A percentile compares a stretch with the other conserved stretches of the same genome.
Evolutionary conservation across 2,329 filamentous ascomycete species (phyloP).

Genomic region (Plenodomus lindquistii): DNA sequence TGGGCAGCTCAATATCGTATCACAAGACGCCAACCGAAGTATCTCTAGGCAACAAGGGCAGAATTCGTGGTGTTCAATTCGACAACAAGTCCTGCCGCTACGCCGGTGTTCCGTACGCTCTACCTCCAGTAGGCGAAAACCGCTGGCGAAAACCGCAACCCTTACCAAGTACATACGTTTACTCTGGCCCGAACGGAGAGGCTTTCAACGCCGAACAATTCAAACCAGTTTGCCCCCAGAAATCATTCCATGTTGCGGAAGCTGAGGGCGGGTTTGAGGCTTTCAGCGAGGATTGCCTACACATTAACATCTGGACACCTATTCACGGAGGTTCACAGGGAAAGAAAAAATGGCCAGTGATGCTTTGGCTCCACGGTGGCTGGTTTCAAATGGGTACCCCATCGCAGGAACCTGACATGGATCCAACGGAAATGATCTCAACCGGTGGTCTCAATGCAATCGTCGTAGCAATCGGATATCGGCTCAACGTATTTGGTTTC

Average conservation of each 20-base stretch:
- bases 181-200: neutral
- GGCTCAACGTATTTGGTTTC: slow-evolving; percentile 11
- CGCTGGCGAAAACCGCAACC: neutral
- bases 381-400: neutral
- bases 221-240: neutral
- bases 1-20: too few species aligned
- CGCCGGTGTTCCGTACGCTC: neutral
- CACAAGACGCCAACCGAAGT: too few species aligned
- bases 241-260: neutral
- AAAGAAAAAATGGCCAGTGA: neutral
- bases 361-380: neutral
- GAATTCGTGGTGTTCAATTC: neutral
- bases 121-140: neutral
- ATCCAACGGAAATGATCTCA: slow-evolving; percentile 9
- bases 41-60: neutral
- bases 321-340: too few species aligned
- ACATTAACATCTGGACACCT: neutral
- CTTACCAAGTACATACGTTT: neutral
- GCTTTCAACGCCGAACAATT: neutral
- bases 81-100: neutral
- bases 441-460: slow-evolving; percentile 6
- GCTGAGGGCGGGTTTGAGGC: neutral
- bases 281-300: neutral
- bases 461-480: slow-evolving; percentile 9
- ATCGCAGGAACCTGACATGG: neutral